Evolutionary conservation across 1,284 basidiomycete genomes (phyloP).

Genomic region (Acaromyces ingoldii): DNA sequence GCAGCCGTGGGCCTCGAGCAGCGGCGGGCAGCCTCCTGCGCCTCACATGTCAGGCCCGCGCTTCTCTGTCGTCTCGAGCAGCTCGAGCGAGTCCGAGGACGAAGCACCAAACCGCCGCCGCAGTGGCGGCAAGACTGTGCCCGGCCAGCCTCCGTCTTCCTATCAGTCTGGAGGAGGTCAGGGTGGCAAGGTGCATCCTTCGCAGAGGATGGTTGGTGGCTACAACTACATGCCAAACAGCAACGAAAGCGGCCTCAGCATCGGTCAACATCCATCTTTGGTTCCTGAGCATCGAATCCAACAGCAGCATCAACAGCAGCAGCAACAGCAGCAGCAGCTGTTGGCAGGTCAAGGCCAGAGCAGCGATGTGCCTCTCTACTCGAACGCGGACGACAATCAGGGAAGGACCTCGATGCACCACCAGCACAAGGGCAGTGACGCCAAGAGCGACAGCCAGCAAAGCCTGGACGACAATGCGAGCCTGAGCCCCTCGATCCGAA

Average conservation of each 20-base stretch:
- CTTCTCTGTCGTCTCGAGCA: conserved; percentile 8
- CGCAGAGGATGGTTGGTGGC: conserved; percentile 20
- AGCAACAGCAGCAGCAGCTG: neutral
- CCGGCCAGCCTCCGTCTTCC: too few species aligned
- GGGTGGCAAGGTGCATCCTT: neutral
- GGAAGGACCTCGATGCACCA: neutral
- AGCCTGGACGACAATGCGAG: conserved; percentile 16
- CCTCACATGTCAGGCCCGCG: conserved; percentile 20
- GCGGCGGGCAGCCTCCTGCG: neutral
- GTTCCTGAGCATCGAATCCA: neutral
- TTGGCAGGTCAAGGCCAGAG: too few species aligned
- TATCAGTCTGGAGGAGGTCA: neutral
- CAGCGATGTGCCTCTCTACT: too few species aligned
- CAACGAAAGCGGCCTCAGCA: conserved; percentile 38
- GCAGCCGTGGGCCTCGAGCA: too few species aligned
- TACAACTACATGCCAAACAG: conserved; percentile 47
- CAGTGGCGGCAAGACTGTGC: conserved; percentile 6
- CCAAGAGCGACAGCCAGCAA: conserved; percentile 10
- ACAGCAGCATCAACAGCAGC: neutral
- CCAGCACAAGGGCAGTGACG: conserved; percentile 14
- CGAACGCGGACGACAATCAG: too few species aligned
- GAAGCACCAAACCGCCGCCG: neutral
- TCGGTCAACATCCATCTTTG: conserved; percentile 9
- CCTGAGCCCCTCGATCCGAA: conserved; percentile 36
- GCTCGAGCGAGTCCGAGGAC: conserved; percentile 12